Conservation (phyloP, 2,329 filamentous ascomycete genomes). For the Fusarium multiceps region DNA sequence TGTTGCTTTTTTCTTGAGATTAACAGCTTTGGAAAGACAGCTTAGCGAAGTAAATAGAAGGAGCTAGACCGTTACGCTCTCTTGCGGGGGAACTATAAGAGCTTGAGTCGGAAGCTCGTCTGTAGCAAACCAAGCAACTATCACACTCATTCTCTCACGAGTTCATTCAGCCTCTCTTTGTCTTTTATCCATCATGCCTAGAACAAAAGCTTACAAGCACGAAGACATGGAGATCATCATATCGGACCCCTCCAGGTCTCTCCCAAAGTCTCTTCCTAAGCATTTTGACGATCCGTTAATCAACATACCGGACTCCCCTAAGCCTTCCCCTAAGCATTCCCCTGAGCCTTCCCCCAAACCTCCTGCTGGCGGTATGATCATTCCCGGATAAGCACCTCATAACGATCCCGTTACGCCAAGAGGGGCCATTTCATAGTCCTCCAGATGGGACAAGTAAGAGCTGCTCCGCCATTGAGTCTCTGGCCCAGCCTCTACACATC, state of each 20-base stretch:
- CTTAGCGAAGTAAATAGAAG: background rate
- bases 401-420: background rate
- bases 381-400: background rate
- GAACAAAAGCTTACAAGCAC: background rate
- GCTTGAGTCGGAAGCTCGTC: background rate
- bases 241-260: background rate
- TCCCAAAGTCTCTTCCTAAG: background rate
- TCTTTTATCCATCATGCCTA: background rate
- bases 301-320: background rate
- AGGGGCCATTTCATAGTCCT: background rate
- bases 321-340: background rate
- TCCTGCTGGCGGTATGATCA: background rate
- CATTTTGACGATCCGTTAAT: too few relatives aligned
- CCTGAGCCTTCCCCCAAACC: background rate
- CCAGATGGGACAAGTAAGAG: background rate
- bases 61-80: background rate
- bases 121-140: background rate
- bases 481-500: background rate
- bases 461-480: background rate
- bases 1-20: background rate
- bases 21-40: background rate
- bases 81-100: background rate
- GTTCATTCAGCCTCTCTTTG: background rate
- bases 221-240: background rate
- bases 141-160: background rate